A percentile compares a stretch with the other conserved stretches of the same genome.
phyloP scores from a whole-genome alignment of 2,329 filamentous ascomycete species.

The Colletotrichum cuscutae region DNA sequence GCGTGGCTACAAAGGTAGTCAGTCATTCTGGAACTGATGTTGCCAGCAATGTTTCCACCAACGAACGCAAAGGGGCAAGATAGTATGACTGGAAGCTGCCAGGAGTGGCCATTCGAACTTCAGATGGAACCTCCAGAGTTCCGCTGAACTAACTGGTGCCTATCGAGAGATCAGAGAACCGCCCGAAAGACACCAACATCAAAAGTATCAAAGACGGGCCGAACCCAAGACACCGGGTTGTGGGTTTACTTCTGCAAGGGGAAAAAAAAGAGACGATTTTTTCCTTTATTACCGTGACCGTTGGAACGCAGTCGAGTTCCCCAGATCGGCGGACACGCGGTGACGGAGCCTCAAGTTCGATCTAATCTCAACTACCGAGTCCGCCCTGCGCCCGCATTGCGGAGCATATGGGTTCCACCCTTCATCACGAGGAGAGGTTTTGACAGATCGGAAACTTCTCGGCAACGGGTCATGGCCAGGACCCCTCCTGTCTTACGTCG shows the following conservation, averaged over 20 bases:
- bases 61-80: not conserved
- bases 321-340: not conserved
- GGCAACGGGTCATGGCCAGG: not conserved
- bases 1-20: too few relatives aligned
- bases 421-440: not conserved
- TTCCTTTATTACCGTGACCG: not conserved
- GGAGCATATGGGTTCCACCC: not conserved
- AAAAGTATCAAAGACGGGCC: not conserved
- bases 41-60: not conserved
- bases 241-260: too few relatives aligned
- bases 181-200: not conserved
- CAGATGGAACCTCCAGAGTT: not conserved
- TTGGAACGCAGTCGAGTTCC: not conserved
- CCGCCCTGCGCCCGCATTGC: not conserved
- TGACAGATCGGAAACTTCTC: constrained; percentile 8
- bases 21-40: not conserved
- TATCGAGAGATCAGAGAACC: not conserved
- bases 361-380: not conserved
- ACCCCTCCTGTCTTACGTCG: too few relatives aligned
- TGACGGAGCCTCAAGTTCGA: not conserved
- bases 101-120: not conserved
- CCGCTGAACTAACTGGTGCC: not conserved
- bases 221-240: not conserved
- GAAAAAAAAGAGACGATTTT: not conserved
- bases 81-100: not conserved